Base-by-base conservation (phyloP, 768 basidiomycete genomes). In the Amylocystis lapponica region DNA sequence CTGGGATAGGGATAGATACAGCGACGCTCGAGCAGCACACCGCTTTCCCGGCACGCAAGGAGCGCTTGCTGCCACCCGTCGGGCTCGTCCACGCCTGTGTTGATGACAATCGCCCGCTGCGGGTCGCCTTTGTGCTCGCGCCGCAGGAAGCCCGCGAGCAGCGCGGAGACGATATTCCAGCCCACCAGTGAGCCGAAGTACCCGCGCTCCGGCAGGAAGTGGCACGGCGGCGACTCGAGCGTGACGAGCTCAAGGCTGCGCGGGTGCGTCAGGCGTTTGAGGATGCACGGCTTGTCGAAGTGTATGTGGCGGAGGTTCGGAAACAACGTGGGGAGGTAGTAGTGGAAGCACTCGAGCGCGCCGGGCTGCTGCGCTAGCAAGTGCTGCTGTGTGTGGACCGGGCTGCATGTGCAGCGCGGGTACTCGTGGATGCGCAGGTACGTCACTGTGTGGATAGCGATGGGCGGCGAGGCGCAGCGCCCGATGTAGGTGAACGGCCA, bases 81-180 rank as follows among this genome's bases (percentile, higher is more conserved):
- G 10, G 48, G 48, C 17, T 36, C 35, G 34, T 35, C 19, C 14
- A 36, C 17, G 7, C 48, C 48, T 1, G 43, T 23, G 14, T 49
- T 49, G 30, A 49, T 41, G 8, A 49, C 31, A 29, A 49, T 49
- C 23, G 37, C 41, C 43, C 31, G 41, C 16, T 38, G 27, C 12
- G 29, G 36, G 12, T 23, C 39, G 16, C 42, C 35, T 5, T 22
- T 11, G 9, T 25, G 22, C 14, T 36, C 32, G 5, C 27, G 41
- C 13, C 43, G 33, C 20, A 49, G 34, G 13, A 49, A 20, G 21
- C 48, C 43, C 14, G 30, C 22, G 5, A 27, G 12, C 3, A 49
- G 43, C 13, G 36, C 48, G 5, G 48, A 45, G 27, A 45, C 39
- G 43, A 49, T 37, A 40, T 49, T 49, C 48, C 48, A 49, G n/a